Base-by-base conservation (phyloP, 208 protist species). In the Acanthamoeba royreba region DNA sequence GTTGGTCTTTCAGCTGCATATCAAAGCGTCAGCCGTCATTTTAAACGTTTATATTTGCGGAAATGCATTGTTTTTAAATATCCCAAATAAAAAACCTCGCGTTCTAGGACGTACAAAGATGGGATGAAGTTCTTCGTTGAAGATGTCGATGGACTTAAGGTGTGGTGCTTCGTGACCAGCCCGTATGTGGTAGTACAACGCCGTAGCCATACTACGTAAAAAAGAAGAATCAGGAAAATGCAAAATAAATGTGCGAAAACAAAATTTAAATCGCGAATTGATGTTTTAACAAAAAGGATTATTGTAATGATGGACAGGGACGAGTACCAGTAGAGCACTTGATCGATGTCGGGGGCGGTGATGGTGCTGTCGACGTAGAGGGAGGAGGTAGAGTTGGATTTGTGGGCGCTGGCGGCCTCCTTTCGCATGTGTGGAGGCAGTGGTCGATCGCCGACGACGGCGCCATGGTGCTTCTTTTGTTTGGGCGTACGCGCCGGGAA, bases 311-410 rank as follows among this genome's bases (percentile, higher is more conserved):
- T 63, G 3, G 13, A 69, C 13, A n/a, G 31, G 42, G 83, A 22
- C 33, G 7, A 22, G 8, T 91, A 91, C 85, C 85, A 91, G 52
- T 72, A 91, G 49, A 91, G 58, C 0, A 91, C 85, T 35, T 91
- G 85, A 22, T 91, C 55, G 15, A 74, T 42, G 52, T 91, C 85
- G 33, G 85, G 85, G 7, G 85, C 35, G 35, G 52, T 91, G 85
- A 91, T 91, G 17, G 85, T 91, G 55, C 85, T 91, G 58, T 91
- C 55, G 13, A 91, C 85, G 33, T 91, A 91, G 38, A 91, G 85
- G 47, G 85, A 91, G 28, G 52, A 74, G 85, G 85, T 91, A 61
- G 85, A 91, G 85, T 91, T 91, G 52, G 85, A 91, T 72, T 91
- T 91, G 43, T 91, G 58, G 42, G 79, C n/a, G n/a, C 28, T 35